Conservation (phyloP, 164 flowering plant species). For the Chloranthus sessilifolius region DNA sequence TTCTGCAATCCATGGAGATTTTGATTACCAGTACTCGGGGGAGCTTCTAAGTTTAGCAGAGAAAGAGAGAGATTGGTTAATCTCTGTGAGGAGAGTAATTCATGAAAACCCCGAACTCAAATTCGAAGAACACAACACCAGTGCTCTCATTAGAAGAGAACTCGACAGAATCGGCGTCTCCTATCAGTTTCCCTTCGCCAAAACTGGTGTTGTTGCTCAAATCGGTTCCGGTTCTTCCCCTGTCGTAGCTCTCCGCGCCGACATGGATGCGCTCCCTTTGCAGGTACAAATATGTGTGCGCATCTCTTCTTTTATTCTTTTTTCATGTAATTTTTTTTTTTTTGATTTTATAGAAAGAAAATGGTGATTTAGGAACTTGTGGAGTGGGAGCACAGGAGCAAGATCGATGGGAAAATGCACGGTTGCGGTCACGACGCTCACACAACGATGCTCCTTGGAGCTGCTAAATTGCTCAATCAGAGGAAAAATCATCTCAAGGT, state of each 20-base stretch:
- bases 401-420: constrained; percentile 76
- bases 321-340: not conserved
- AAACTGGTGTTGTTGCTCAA: constrained; percentile 68
- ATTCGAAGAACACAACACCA: constrained; percentile 74
- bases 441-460: constrained; percentile 80
- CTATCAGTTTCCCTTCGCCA: constrained; percentile 58
- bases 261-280: constrained; percentile 91
- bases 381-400: constrained; percentile 87
- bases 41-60: constrained; percentile 38
- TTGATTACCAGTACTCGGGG: constrained; percentile 13
- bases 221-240: constrained; percentile 65
- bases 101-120: constrained; percentile 80
- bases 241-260: constrained; percentile 79
- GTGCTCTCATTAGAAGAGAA: constrained; percentile 66
- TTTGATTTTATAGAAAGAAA: not conserved
- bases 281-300: constrained; percentile 52
- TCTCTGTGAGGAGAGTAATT: constrained; percentile 57
- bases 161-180: constrained; percentile 58
- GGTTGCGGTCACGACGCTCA: constrained; percentile 91
- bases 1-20: not conserved
- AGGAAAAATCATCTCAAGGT: constrained; percentile 63
- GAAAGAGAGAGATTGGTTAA: constrained; percentile 57
- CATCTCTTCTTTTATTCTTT: not conserved
- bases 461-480: constrained; percentile 73
- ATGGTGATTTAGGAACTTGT: constrained; percentile 54